phyloP scores from a whole-genome alignment of 176 grass and related monocot species.

The Phoenix dactylifera region DNA sequence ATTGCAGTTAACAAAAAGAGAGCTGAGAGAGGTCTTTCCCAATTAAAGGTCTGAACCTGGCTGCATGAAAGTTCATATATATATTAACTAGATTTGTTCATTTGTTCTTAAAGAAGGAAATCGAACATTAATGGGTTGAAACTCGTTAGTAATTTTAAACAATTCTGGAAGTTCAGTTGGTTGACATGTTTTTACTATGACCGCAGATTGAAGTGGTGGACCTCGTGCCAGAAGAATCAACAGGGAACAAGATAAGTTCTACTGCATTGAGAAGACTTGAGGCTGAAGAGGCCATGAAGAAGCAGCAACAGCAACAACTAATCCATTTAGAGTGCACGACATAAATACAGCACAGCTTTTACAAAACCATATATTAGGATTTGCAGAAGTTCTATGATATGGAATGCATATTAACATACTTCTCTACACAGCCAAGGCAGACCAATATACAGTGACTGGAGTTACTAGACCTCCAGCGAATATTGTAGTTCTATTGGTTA shows the following conservation, averaged over 20 bases:
- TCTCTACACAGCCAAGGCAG: too few species aligned
- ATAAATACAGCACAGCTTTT: not conserved
- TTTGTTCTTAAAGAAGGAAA: not conserved
- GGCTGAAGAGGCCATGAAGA: conserved; percentile 22
- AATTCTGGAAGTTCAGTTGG: too few species aligned
- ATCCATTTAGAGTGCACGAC: not conserved
- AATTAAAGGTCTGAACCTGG: conserved; percentile 46
- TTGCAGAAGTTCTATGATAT: not conserved
- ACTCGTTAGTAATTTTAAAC: not conserved
- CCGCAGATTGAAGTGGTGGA: conserved; percentile 71
- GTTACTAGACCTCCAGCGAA: too few species aligned
- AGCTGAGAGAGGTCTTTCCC: conserved; percentile 57
- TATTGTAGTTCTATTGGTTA: too few species aligned
- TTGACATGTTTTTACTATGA: not conserved
- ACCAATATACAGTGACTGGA: too few species aligned
- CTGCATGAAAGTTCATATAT: not conserved
- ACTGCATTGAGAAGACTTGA: conserved; percentile 62
- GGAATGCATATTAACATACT: too few species aligned
- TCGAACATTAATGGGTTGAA: not conserved
- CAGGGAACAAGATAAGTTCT: conserved; percentile 77
- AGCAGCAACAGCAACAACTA: not conserved
- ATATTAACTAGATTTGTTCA: not conserved
- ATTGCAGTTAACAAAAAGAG: conserved; percentile 75
- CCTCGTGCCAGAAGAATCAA: conserved; percentile 48
- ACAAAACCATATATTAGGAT: not conserved